Percentiles rank a stretch among this genome's conserved stretches.
phyloP scores from a whole-genome alignment of 768 basidiomycete genomes.

The Suillus ampliporus region DNA sequence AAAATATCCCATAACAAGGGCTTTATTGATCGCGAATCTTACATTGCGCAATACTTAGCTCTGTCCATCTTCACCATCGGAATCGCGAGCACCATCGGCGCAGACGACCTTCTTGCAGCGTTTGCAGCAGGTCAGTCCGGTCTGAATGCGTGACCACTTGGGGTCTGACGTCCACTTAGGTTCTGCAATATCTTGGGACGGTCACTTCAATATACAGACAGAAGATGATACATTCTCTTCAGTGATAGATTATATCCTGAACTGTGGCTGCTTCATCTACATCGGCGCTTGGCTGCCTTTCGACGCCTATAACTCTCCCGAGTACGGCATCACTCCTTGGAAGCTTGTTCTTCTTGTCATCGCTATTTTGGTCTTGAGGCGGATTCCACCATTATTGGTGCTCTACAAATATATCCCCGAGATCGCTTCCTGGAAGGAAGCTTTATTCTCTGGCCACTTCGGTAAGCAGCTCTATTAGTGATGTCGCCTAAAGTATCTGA shows the following conservation, averaged over 20 bases:
- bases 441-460: slow-evolving; percentile 91
- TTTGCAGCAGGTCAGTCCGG: slow-evolving; percentile 73
- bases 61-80: slow-evolving; percentile 78
- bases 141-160: neutral
- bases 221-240: slow-evolving; percentile 89
- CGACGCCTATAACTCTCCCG: slow-evolving; percentile 55
- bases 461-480: slow-evolving; percentile 46
- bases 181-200: slow-evolving; percentile 91
- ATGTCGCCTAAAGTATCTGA: slow-evolving; percentile 5
- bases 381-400: slow-evolving; percentile 78
- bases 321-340: slow-evolving; percentile 71
- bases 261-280: slow-evolving; percentile 82
- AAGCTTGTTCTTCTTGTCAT: slow-evolving; percentile 71
- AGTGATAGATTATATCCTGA: slow-evolving; percentile 87
- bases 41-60: slow-evolving; percentile 83
- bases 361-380: slow-evolving; percentile 71
- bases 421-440: slow-evolving; percentile 83
- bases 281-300: slow-evolving; percentile 90
- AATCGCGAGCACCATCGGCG: slow-evolving; percentile 79
- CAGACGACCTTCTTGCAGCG: slow-evolving; percentile 87
- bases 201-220: slow-evolving; percentile 76
- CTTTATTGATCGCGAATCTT: slow-evolving; percentile 82
- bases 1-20: slow-evolving; percentile 64
- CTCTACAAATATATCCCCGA: slow-evolving; percentile 90
- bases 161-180: slow-evolving; percentile 53